These are phyloP conservation scores for Chara braunii DNA, from an alignment of 139 green algal genomes.

Conservation along the genomic window DNA sequence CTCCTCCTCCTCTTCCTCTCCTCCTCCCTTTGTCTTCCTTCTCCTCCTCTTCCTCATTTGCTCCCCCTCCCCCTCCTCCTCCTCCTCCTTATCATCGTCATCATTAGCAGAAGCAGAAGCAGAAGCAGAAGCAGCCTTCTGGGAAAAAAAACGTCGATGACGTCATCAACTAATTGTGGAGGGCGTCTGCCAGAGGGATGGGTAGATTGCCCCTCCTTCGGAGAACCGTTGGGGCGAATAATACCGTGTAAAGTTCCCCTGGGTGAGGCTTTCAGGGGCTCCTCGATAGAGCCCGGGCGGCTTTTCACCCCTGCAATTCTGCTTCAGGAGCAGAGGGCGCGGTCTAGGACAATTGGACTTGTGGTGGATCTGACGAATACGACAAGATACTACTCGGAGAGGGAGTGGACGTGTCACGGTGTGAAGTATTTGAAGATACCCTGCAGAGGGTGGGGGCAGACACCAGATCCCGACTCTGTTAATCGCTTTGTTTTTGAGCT, in stretches of 20 bases:
- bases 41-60: too few relatives aligned
- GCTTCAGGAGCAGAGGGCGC: too few relatives aligned
- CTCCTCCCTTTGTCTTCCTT: neutral
- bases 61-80: too few relatives aligned
- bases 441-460: constrained; percentile 53
- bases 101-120: too few relatives aligned
- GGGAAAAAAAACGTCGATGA: too few relatives aligned
- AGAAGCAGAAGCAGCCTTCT: too few relatives aligned
- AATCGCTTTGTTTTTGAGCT: constrained; percentile 59
- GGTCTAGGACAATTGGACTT: constrained; percentile 50
- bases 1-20: neutral
- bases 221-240: constrained; percentile 29
- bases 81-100: too few relatives aligned
- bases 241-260: constrained; percentile 59
- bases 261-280: constrained; percentile 23
- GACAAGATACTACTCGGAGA: constrained; percentile 74
- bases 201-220: constrained; percentile 49
- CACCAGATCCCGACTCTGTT: constrained; percentile 63
- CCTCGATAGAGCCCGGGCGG: constrained; percentile 27
- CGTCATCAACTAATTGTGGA: too few relatives aligned
- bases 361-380: constrained; percentile 92
- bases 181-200: constrained; percentile 46
- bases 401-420: constrained; percentile 39
- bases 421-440: constrained; percentile 53
- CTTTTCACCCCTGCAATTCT: constrained; percentile 47